Evolutionary conservation across 106 monocot species (phyloP).

Genomic region (Allium fistulosum): DNA sequence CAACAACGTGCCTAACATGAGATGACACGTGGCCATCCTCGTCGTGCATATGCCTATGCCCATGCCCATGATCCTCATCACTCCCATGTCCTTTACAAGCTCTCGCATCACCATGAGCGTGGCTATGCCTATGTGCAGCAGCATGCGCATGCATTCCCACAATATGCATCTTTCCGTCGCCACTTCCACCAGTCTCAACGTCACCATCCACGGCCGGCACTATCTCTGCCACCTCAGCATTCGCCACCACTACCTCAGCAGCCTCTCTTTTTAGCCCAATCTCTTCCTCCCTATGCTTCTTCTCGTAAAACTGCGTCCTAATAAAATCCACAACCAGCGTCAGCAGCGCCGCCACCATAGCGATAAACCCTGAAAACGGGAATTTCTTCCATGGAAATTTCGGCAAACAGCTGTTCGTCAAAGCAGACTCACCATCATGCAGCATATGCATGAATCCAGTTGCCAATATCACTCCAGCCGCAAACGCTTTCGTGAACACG

Average conservation of each 20-base stretch:
- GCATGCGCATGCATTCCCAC: constrained; percentile 49
- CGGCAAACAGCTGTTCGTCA: constrained; percentile 59
- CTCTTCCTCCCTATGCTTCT: constrained; percentile 58
- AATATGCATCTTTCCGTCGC: constrained; percentile 25
- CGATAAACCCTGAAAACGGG: constrained; percentile 78
- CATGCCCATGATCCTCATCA: constrained; percentile 2
- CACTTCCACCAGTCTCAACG: background rate
- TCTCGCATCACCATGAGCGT: background rate
- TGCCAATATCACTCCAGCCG: constrained; percentile 82
- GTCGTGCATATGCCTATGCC: background rate
- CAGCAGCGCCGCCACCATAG: constrained; percentile 74
- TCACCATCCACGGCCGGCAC: constrained; percentile 7
- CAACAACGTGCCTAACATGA: constrained; percentile 41
- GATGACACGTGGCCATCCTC: constrained; percentile 24
- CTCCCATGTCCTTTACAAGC: background rate
- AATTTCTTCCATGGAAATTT: constrained; percentile 48
- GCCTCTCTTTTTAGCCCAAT: constrained; percentile 27
- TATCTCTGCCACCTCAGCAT: constrained; percentile 5
- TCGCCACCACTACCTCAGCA: constrained; percentile 8
- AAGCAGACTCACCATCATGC: constrained; percentile 55
- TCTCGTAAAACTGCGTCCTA: constrained; percentile 70
- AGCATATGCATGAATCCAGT: constrained; percentile 96
- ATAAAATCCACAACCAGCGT: constrained; percentile 81
- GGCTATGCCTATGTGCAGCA: constrained; percentile 24
- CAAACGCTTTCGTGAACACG: constrained; percentile 65